phyloP scores from a whole-genome alignment of 768 basidiomycete genomes.

The Kwoniella bestiolae region DNA sequence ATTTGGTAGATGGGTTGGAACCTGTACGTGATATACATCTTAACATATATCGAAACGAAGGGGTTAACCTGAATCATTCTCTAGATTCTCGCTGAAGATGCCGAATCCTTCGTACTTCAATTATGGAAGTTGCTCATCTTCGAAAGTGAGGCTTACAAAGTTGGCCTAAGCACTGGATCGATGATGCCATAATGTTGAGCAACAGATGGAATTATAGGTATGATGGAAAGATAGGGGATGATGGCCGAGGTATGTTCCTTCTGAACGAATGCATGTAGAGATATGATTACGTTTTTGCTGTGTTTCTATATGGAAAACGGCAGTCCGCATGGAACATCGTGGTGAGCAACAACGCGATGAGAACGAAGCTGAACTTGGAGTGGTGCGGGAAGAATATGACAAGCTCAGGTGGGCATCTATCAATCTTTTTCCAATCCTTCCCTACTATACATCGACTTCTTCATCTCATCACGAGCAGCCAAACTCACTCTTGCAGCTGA shows the following conservation, averaged over 20 bases:
- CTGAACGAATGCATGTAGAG: conserved; percentile 8
- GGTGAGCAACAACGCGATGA: no score
- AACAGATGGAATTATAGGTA: neutral
- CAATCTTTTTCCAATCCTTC: neutral
- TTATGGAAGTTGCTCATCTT: conserved; percentile 93
- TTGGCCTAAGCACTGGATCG: conserved; percentile 83
- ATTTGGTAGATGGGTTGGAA: conserved; percentile 86
- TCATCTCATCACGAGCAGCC: no score
- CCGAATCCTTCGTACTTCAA: conserved; percentile 71
- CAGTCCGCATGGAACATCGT: no score
- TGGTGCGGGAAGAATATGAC: neutral
- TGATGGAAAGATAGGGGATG: neutral
- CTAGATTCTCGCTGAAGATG: conserved; percentile 92
- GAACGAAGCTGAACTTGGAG: neutral
- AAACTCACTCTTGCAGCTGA: no score
- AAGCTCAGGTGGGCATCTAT: neutral
- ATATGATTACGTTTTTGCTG: conserved; percentile 10
- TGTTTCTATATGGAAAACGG: neutral
- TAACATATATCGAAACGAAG: neutral
- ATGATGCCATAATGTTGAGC: conserved; percentile 65
- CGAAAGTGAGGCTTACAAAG: conserved; percentile 90
- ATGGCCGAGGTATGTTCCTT: conserved; percentile 20
- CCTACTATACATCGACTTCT: neutral
- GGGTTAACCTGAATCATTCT: neutral
- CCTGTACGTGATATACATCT: conserved; percentile 66